Evolutionary conservation across 2,329 filamentous ascomycete genomes (phyloP).

Genomic region (Botrytis cinerea): DNA sequence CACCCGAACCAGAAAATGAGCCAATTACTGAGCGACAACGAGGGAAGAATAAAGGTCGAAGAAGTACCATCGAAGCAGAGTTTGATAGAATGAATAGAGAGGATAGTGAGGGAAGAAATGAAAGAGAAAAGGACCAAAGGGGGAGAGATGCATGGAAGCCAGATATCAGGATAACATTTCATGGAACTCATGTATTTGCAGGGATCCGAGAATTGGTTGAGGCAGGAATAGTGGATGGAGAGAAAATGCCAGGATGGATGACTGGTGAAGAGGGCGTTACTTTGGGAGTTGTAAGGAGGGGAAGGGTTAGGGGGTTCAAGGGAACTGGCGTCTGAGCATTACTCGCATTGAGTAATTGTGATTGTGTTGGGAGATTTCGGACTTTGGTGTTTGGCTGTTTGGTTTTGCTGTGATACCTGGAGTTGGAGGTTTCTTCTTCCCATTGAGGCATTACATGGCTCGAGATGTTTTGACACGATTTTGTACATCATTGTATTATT

Average conservation of each 20-base stretch:
- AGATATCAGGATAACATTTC: constrained; percentile 65
- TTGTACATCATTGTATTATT: neutral
- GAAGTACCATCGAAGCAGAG: constrained; percentile 34
- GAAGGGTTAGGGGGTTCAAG: constrained; percentile 62
- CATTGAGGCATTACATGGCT: neutral
- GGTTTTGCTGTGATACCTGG: constrained; percentile 11
- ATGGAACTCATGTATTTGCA: constrained; percentile 77
- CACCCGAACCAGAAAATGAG: constrained; percentile 32
- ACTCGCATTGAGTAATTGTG: neutral
- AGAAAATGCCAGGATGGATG: constrained; percentile 86
- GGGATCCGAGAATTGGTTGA: constrained; percentile 79
- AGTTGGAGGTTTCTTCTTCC: neutral
- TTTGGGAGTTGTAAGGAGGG: constrained; percentile 66
- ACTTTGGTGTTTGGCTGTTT: constrained; percentile 4
- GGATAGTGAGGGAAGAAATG: constrained; percentile 35
- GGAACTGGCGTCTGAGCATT: constrained; percentile 49
- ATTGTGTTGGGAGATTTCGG: neutral
- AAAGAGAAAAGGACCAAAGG: constrained; percentile 25
- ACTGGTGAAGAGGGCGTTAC: constrained; percentile 84
- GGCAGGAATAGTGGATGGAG: constrained; percentile 71
- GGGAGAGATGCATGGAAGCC: constrained; percentile 52
- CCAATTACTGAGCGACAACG: constrained; percentile 30
- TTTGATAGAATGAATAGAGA: constrained; percentile 37
- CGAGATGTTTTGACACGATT: neutral
- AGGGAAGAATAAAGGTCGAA: constrained; percentile 37